These are phyloP conservation scores for Arctium lappa DNA, from an alignment of 129 eudicot species.

Conservation along the genomic window DNA sequence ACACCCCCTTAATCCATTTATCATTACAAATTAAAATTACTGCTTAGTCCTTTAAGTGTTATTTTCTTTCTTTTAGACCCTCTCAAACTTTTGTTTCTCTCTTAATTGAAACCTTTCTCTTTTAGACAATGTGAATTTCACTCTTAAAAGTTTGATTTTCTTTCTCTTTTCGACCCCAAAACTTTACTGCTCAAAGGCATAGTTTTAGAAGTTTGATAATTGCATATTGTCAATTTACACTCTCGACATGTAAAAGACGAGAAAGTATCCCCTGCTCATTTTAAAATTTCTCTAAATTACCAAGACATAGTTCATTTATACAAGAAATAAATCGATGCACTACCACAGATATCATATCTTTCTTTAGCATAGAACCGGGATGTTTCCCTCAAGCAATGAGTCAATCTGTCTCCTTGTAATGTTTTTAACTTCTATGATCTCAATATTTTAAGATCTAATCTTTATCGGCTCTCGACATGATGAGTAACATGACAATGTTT, in stretches of 20 bases:
- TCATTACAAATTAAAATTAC: background rate
- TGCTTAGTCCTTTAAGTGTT: background rate
- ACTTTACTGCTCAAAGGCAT: background rate
- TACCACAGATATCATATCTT: background rate
- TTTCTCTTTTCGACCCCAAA: background rate
- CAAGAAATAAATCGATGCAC: background rate
- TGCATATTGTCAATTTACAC: background rate
- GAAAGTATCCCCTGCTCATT: background rate
- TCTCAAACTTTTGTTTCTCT: background rate
- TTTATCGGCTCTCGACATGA: background rate
- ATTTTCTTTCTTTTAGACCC: background rate
- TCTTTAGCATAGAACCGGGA: background rate
- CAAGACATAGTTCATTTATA: background rate
- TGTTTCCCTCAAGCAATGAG: background rate
- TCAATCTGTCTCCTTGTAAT: background rate
- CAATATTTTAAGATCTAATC: background rate
- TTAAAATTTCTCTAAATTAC: too few relatives aligned
- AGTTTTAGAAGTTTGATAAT: background rate
- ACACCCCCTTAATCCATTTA: too few relatives aligned
- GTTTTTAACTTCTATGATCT: background rate
- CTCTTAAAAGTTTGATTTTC: background rate
- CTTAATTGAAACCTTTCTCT: background rate
- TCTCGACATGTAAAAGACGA: background rate
- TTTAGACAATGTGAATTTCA: background rate
- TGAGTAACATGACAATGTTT: background rate